These are phyloP conservation scores for Calonectria honghensis DNA, from an alignment of 2,329 filamentous ascomycete species.

Conservation along the genomic window DNA sequence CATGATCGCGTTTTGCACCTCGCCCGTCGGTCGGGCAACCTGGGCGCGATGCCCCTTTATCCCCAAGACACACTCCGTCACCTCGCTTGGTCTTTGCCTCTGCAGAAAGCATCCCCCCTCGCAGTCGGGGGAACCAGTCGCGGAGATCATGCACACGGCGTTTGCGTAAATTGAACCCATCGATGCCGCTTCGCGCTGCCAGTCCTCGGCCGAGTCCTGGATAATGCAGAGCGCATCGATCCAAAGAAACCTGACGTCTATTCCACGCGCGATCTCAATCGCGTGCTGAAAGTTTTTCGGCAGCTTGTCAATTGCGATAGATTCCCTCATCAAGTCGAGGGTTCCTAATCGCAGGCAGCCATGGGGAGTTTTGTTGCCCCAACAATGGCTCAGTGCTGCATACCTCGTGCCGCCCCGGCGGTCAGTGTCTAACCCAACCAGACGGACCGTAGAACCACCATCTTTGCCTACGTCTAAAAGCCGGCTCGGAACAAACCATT, in stretches of 20 bases:
- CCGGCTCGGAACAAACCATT: not conserved
- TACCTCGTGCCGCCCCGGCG: not conserved
- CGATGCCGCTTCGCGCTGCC: conserved; percentile 32
- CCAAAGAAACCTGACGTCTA: conserved; percentile 43
- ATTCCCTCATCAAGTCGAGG: too few species aligned
- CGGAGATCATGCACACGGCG: conserved; percentile 10
- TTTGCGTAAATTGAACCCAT: conserved; percentile 10
- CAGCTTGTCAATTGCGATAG: not conserved
- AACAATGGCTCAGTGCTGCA: conserved; percentile 22
- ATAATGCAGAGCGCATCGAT: conserved; percentile 53
- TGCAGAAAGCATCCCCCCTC: conserved; percentile 3
- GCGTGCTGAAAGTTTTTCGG: conserved; percentile 27
- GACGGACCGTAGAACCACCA: not conserved
- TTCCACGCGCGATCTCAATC: not conserved
- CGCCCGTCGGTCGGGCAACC: not conserved
- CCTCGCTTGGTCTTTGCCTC: not conserved
- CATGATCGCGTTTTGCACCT: not conserved
- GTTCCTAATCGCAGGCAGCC: not conserved
- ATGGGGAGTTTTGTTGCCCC: not conserved
- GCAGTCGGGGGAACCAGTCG: conserved; percentile 9
- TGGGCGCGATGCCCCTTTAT: not conserved
- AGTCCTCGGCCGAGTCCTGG: conserved; percentile 46
- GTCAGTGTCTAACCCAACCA: not conserved
- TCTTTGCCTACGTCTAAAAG: not conserved
- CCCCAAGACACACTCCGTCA: not conserved